phyloP scores from a whole-genome alignment of 176 grass and related monocot species.

The Paspalum notatum region DNA sequence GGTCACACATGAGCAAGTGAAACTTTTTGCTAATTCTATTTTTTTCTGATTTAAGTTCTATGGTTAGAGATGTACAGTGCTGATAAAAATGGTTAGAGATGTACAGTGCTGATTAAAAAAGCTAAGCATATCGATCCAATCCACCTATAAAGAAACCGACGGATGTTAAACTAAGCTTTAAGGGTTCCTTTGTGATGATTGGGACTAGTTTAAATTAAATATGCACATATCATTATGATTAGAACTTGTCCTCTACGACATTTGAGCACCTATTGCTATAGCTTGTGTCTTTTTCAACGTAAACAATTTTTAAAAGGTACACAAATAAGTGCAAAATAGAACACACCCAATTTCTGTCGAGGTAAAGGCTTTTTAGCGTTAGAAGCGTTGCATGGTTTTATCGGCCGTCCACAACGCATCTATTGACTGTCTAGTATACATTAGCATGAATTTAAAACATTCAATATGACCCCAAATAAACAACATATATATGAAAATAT shows the following conservation, averaged over 20 bases:
- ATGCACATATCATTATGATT: not conserved
- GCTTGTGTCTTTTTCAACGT: not conserved
- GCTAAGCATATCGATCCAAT: not conserved
- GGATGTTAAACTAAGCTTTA: not conserved
- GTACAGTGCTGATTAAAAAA: not conserved
- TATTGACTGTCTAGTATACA: no score
- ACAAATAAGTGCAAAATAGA: not conserved
- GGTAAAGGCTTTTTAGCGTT: no score
- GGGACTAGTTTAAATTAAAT: not conserved
- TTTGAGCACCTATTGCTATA: not conserved
- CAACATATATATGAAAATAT: no score
- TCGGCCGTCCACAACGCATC: no score
- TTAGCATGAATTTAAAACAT: no score
- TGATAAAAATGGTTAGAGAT: slow-evolving; percentile 11
- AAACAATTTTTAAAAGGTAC: not conserved
- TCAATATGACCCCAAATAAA: no score
- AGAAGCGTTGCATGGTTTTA: no score
- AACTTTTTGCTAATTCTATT: not conserved
- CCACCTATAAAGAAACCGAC: slow-evolving; percentile 3
- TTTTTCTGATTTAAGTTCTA: not conserved
- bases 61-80: not conserved
- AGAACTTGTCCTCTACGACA: not conserved
- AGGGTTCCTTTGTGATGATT: not conserved
- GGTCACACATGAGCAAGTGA: not conserved
- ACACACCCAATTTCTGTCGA: not conserved